Evolutionary conservation across 2,329 filamentous ascomycete species (phyloP).

Genomic region (Sarocladium kiliense): DNA sequence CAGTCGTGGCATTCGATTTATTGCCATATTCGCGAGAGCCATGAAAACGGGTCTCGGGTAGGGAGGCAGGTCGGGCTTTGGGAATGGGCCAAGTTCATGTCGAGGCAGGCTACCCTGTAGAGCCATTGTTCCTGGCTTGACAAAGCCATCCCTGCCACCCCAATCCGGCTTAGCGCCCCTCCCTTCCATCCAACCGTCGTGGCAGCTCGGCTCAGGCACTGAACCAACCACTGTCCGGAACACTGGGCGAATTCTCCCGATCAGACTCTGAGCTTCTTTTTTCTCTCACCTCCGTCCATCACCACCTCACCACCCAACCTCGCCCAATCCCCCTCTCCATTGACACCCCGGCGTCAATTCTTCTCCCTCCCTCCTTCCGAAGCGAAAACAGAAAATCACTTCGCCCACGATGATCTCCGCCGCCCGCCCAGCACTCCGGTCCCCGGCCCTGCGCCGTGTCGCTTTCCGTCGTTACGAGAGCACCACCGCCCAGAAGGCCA

Average conservation of each 20-base stretch:
- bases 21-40: too few species aligned
- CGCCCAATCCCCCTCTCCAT: background rate
- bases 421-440: conserved; percentile 41
- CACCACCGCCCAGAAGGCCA: conserved; percentile 43
- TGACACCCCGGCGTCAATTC: conserved; percentile 1
- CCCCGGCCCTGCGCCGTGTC: conserved; percentile 36
- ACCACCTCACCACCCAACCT: conserved; percentile 1
- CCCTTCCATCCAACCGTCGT: conserved; percentile 3
- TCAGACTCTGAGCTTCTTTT: conserved; percentile 4
- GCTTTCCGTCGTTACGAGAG: conserved; percentile 57
- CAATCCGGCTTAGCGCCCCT: background rate
- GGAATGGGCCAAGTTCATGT: too few species aligned
- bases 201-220: background rate
- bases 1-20: too few species aligned
- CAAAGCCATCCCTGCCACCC: conserved; percentile 19
- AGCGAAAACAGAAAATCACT: background rate
- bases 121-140: background rate
- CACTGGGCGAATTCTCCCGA: conserved; percentile 8
- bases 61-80: too few species aligned
- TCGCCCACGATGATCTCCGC: conserved; percentile 17
- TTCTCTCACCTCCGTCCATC: conserved; percentile 7
- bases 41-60: too few species aligned
- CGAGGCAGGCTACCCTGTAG: background rate
- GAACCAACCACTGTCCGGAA: background rate
- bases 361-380: background rate